phyloP scores from a whole-genome alignment of 2,329 filamentous ascomycete species.

The Nemania serpens region DNA sequence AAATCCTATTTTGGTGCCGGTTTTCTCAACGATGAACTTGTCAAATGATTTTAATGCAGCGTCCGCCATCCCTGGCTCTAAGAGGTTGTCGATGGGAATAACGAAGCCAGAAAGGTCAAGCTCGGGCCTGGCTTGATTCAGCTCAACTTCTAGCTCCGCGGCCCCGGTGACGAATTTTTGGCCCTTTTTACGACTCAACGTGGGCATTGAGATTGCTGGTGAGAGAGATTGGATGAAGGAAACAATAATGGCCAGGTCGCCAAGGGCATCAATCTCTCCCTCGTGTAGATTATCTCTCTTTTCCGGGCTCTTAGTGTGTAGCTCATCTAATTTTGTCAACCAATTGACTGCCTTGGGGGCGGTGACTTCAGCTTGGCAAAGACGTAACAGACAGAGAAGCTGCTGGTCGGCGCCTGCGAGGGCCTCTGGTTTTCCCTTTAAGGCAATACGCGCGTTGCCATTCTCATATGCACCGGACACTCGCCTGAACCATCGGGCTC shows the following conservation, averaged over 20 bases:
- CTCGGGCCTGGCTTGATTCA: constrained; percentile 45
- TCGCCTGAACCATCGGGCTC: constrained; percentile 50
- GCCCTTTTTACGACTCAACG: constrained; percentile 46
- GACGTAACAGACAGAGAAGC: constrained; percentile 50
- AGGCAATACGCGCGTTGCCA: constrained; percentile 43
- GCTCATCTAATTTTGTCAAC: constrained; percentile 47
- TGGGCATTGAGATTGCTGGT: constrained; percentile 42
- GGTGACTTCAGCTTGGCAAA: constrained; percentile 48
- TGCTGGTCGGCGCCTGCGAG: constrained; percentile 46
- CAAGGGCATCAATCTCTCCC: constrained; percentile 43
- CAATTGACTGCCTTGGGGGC: constrained; percentile 45
- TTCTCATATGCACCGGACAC: constrained; percentile 44
- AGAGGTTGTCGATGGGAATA: constrained; percentile 48
- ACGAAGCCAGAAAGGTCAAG: constrained; percentile 48
- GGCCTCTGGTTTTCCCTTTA: constrained; percentile 49
- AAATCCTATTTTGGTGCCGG: constrained; percentile 47
- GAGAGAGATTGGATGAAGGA: constrained; percentile 48
- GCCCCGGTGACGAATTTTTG: constrained; percentile 44
- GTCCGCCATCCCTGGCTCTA: constrained; percentile 46
- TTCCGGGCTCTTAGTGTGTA: constrained; percentile 42
- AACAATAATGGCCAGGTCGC: constrained; percentile 45
- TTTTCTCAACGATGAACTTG: constrained; percentile 44
- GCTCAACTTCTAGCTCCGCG: constrained; percentile 44
- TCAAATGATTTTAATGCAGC: constrained; percentile 45
- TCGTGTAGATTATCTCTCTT: constrained; percentile 44